Evolutionary conservation across 2,329 filamentous ascomycete genomes (phyloP).

Genomic region (Hysterium pulicare): DNA sequence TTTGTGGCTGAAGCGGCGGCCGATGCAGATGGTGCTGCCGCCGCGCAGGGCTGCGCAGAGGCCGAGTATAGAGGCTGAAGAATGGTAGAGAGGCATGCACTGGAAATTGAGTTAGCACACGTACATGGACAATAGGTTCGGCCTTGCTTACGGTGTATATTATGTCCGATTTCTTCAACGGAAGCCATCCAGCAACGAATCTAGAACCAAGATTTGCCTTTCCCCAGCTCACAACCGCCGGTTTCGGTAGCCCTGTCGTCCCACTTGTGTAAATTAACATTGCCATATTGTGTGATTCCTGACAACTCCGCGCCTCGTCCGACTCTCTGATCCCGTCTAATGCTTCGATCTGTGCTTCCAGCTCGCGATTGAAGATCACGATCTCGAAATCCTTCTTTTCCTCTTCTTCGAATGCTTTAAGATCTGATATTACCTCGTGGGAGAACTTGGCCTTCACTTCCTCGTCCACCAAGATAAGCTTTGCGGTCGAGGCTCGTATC

Average conservation of each 20-base stretch:
- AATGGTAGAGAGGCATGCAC: constrained; percentile 39
- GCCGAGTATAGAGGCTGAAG: constrained; percentile 27
- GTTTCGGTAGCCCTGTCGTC: constrained; percentile 37
- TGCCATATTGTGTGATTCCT: constrained; percentile 27
- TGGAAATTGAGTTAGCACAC: not conserved
- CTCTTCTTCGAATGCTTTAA: constrained; percentile 20
- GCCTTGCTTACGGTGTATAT: constrained; percentile 24
- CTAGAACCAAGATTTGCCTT: constrained; percentile 20
- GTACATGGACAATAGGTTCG: not conserved
- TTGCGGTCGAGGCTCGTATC: constrained; percentile 55
- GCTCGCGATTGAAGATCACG: constrained; percentile 27
- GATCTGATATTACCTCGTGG: constrained; percentile 23
- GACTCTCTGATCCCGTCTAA: constrained; percentile 28
- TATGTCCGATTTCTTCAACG: constrained; percentile 25
- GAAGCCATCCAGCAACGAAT: constrained; percentile 20
- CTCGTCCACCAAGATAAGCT: constrained; percentile 58
- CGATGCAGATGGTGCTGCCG: constrained; percentile 27
- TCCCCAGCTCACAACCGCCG: constrained; percentile 28
- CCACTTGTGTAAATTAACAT: constrained; percentile 40
- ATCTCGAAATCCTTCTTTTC: constrained; percentile 16
- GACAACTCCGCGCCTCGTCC: constrained; percentile 22
- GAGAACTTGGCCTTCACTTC: constrained; percentile 36
- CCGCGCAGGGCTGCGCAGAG: constrained; percentile 23
- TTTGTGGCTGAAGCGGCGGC: constrained; percentile 33
- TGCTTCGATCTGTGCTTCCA: constrained; percentile 24